Evolutionary conservation across 225 moss, liverwort and hornwort genomes (phyloP).

Genomic region (Pseudisothecium myosuroides): DNA sequence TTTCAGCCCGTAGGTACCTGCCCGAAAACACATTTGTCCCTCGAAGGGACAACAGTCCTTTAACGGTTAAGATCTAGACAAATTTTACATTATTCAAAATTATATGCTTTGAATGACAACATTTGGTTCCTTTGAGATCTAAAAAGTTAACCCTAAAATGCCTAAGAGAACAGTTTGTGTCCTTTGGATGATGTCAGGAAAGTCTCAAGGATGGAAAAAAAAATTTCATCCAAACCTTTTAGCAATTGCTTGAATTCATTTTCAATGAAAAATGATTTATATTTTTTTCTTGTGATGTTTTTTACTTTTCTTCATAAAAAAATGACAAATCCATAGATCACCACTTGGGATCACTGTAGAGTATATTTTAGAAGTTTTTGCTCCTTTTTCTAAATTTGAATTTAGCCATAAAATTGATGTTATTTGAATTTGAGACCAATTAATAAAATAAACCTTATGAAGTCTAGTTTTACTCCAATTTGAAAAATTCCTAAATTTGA

Average conservation of each 20-base stretch:
- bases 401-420: too few relatives aligned
- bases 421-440: neutral
- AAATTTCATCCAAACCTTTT: neutral
- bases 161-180: neutral
- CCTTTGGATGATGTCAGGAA: neutral
- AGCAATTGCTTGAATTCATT: neutral
- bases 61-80: neutral
- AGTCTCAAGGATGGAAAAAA: neutral
- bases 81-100: neutral
- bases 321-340: neutral
- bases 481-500: too few relatives aligned
- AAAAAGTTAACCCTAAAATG: neutral
- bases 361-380: neutral
- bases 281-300: neutral
- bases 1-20: too few relatives aligned
- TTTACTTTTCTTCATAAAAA: neutral
- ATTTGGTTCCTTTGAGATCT: neutral
- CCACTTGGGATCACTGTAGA: accelerated
- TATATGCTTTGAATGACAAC: neutral
- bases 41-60: too few relatives aligned
- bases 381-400: neutral
- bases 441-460: neutral
- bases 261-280: neutral
- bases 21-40: too few relatives aligned
- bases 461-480: neutral